Percentiles rank a stretch among this genome's conserved stretches.
These are phyloP conservation scores for Aspergillus baeticus DNA, from an alignment of 495 filamentous ascomycete genomes.

Conservation along the genomic window DNA sequence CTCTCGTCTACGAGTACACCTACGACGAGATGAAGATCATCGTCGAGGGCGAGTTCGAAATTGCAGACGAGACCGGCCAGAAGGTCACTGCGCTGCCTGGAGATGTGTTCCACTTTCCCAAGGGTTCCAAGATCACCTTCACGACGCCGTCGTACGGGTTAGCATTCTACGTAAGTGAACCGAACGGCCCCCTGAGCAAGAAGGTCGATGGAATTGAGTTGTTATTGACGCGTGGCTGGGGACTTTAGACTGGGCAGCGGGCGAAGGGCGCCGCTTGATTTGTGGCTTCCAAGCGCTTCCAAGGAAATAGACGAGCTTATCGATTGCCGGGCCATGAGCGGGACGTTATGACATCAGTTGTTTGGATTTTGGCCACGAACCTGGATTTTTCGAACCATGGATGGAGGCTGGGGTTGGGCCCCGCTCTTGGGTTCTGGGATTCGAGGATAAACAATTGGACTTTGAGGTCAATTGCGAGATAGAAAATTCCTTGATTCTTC, in stretches of 20 bases:
- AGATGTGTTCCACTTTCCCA: slow-evolving; percentile 78
- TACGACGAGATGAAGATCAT: slow-evolving; percentile 85
- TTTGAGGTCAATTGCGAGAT: too few relatives aligned
- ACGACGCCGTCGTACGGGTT: slow-evolving; percentile 67
- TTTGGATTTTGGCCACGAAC: background rate
- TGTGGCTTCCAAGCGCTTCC: too few relatives aligned
- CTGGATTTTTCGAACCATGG: slow-evolving; percentile 2
- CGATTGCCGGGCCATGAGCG: background rate
- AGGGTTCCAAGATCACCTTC: slow-evolving; percentile 76
- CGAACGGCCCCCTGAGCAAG: background rate
- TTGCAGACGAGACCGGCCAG: slow-evolving; percentile 67
- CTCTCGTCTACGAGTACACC: slow-evolving; percentile 70
- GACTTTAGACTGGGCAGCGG: slow-evolving; percentile 43
- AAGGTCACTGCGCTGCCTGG: slow-evolving; percentile 65
- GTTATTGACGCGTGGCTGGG: slow-evolving; percentile 9
- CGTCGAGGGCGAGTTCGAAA: slow-evolving; percentile 72
- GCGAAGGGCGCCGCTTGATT: slow-evolving; percentile 36
- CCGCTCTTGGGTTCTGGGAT: background rate
- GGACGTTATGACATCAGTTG: background rate
- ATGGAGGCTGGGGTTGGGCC: background rate
- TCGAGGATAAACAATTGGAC: background rate
- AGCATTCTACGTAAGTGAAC: slow-evolving; percentile 58
- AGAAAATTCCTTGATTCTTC: too few relatives aligned
- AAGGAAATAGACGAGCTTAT: background rate
- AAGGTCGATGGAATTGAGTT: background rate